Base-by-base conservation (phyloP, 2,329 filamentous ascomycete species). In the Fusarium mexicanum region DNA sequence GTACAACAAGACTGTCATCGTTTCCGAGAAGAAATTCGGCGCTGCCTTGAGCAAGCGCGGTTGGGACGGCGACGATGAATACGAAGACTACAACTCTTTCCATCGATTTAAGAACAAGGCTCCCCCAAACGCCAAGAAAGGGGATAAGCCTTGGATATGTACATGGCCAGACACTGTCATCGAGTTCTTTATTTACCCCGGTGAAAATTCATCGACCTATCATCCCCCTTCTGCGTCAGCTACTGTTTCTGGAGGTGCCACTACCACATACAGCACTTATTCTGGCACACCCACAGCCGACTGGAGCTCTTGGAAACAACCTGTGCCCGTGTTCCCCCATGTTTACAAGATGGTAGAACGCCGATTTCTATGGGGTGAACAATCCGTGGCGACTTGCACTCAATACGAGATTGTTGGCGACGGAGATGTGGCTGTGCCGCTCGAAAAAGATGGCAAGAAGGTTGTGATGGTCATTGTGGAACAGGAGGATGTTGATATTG, bases 101-200 rank as follows among this genome's bases (percentile, higher is more conserved):
- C 61, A 75, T 20, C 76, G 68, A 11, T 78, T 72, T 24, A 75
- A 73, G 59, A 75, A 67, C 11, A 62, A 76, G 29, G 33, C 33
- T 7, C 35, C 53, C 26, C 62, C 72, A 6, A 78, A 79, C 17
- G 83, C 83, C 2, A 78, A 84, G 67, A 78, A 80, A 1, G 89
- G 88, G 17, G 88, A 90, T 53, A 86, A 82, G 65, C 86, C 87
- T 2, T 91, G 89, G 89, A 84, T 91, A 29, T 91, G 89, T 77
- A 86, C 83, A 5, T 91, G 89, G 89, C 87, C 88, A 5, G 83
- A 85, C 35, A 90, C 88, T 2, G 82, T 85, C 6, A 81, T 91
- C 10, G 88, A 91, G 59, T 79, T 90, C 8, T 89, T 90, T 73
- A 87, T 91, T 46, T 91, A 90, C 71, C 84, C 88, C 2, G 81